Evolutionary conservation across 768 basidiomycete species (phyloP).

Genomic region (Lentinula aciculospora): DNA sequence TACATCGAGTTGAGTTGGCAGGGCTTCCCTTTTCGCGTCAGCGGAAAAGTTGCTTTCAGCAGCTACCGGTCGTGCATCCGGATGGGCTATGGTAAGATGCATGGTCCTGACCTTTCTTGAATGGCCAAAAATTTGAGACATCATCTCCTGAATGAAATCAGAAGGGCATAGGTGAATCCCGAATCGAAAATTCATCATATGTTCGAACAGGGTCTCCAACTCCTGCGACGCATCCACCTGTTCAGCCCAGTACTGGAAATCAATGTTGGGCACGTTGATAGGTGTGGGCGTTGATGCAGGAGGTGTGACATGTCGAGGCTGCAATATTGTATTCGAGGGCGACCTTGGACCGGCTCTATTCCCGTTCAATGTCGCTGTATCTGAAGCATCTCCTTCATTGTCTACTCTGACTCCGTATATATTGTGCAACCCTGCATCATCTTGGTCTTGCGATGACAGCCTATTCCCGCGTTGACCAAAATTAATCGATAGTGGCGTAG

Average conservation of each 20-base stretch:
- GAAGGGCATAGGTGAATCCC: conserved; percentile 32
- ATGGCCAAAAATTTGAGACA: conserved; percentile 30
- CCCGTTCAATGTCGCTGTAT: conserved; percentile 8
- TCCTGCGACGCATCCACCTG: conserved; percentile 23
- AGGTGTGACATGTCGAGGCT: conserved; percentile 76
- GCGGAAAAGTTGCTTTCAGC: neutral
- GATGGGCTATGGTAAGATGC: conserved; percentile 36
- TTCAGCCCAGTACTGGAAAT: conserved; percentile 19
- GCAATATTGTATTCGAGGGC: conserved; percentile 25
- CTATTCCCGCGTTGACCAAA: conserved; percentile 9
- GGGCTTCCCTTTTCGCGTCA: neutral
- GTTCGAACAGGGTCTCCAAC: conserved; percentile 36
- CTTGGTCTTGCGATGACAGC: conserved; percentile 2
- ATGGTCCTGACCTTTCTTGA: conserved; percentile 24
- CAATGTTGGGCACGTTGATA: conserved; percentile 1
- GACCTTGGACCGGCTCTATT: conserved; percentile 21
- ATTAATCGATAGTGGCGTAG: conserved; percentile 8
- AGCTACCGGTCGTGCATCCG: conserved; percentile 6
- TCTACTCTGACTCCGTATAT: conserved; percentile 12
- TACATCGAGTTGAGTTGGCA: neutral
- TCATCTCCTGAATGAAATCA: conserved; percentile 23
- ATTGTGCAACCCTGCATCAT: conserved; percentile 13
- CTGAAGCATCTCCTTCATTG: conserved; percentile 9
- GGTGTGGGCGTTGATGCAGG: conserved; percentile 38
- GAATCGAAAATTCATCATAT: conserved; percentile 35